Evolutionary conservation across 331 rosid species (phyloP).

Genomic region (Acacia pycnantha): DNA sequence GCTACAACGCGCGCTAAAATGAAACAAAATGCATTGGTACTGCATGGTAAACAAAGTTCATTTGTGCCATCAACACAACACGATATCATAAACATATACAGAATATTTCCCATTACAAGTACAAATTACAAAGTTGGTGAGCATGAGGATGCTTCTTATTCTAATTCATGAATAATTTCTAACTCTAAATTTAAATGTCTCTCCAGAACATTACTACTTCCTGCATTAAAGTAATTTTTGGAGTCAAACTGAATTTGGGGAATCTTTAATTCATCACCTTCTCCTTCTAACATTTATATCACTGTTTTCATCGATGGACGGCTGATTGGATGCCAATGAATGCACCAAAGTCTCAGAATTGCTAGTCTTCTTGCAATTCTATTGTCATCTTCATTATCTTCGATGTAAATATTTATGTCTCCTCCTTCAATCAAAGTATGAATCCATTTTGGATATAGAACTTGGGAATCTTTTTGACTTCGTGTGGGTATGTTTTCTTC

Average conservation of each 20-base stretch:
- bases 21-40: too few relatives aligned
- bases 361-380: not conserved
- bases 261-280: not conserved
- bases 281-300: not conserved
- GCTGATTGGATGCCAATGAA: not conserved
- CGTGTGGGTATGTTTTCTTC: not conserved
- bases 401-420: not conserved
- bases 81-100: too few relatives aligned
- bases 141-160: too few relatives aligned
- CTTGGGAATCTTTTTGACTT: not conserved
- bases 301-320: not conserved
- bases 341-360: not conserved
- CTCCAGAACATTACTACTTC: not conserved
- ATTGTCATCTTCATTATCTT: not conserved
- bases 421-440: not conserved
- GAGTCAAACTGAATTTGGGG: not conserved
- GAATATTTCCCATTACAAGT: too few relatives aligned
- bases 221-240: too few relatives aligned
- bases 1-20: too few relatives aligned
- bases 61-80: too few relatives aligned
- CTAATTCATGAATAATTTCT: too few relatives aligned
- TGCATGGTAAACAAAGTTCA: too few relatives aligned
- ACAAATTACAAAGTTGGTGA: too few relatives aligned
- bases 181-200: not conserved
- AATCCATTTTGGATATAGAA: not conserved